Base-by-base conservation (phyloP, 208 protist species). In the Crithidia brevicula region DNA sequence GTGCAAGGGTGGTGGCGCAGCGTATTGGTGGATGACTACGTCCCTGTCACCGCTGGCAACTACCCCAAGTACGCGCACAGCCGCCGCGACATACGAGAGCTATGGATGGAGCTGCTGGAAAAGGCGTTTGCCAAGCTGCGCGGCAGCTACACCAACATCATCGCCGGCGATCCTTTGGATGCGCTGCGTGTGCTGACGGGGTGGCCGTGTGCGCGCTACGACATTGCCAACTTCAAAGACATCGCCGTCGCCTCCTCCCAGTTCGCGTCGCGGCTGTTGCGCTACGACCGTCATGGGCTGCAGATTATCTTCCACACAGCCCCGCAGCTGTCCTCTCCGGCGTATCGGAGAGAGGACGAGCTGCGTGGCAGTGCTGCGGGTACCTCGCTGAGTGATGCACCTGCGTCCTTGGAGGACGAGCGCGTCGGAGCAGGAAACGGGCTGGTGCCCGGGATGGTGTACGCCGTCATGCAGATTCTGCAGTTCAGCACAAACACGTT, bases 41-140 rank as follows among this genome's bases (percentile, higher is more conserved):
- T 93, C 25, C 86, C 86, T n/a, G 58, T 81, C 22, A 49, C 74
- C 3, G 36, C 61, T 13, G 74, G 64, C 34, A 63, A 64, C 43
- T 75, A 68, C 52, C 70, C 73, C 4, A 67, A 65, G 38, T 92
- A 70, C 62, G 74, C 72, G 22, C 79, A 85, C 45, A 80, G 79
- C 38, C 30, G 51, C 16, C 72, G 72, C 52, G 84, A 89, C 53
- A 63, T 68, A 40, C 70, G 79, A 56, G 84, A 93, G 75, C 40
- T 94, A 54, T 94, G 91, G 91, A 72, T 93, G 34, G 67, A 70
- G n/a, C 52, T 96, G 34, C 46, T 93, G 56, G 81, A 94, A 71
- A 96, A 96, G 70, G 91, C 84, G 2, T 94, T 88, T 40, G 89
- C 89, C 0, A 94, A 93, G 63, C 5, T 93, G 18, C 61, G 20